Evolutionary conservation across 441 rosid genomes (phyloP), one percentile per base, ranked within the genome.

Genomic region (Melastoma candidum): DNA sequence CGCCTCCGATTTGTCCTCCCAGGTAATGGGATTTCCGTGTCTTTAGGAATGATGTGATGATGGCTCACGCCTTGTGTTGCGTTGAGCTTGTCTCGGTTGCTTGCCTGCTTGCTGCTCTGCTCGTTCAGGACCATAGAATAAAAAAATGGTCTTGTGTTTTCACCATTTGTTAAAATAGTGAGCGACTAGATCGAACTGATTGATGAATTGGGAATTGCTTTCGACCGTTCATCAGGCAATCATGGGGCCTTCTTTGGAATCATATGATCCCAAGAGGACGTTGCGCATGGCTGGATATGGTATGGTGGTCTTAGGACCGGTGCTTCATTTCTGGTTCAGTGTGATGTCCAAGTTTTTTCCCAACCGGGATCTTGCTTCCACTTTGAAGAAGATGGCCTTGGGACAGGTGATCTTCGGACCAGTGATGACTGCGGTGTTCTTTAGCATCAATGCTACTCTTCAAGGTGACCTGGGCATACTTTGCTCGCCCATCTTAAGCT

Each of bases 201-300:
- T 32, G 7, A 32, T 52, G 6, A 13, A 10, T 39, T 41, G 12
- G 22, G 45, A 22, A 12, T 24, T 25, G 17, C 11, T 41, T 44
- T 45, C 12, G 11, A 27, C 12, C 11, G 11, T 10, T 63, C 5
- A 53, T 32, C 80, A 88, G 96, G 79, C 85, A 8, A 71, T 83
- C 57, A 61, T 74, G 14, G 57, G 26, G 46, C 27, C 56, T 36
- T 64, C 68, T 17, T 67, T 49, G 0, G 84, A 80, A 53, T 52
- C 93, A 27, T 92, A 79, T 61, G 95, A 92, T 67, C 54, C 78
- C 47, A 66, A 65, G 73, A 81, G 98, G 71, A 84, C 88, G 44
- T 63, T 63, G n/a, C 81, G 97, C 12, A 85, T 85, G 98, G 90
- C 72, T 17, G 94, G 84, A 65, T 88, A 88, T 59, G 98, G 95